Evolutionary conservation across 2,329 filamentous ascomycete species (phyloP).

Genomic region (Monilinia aucupariae): DNA sequence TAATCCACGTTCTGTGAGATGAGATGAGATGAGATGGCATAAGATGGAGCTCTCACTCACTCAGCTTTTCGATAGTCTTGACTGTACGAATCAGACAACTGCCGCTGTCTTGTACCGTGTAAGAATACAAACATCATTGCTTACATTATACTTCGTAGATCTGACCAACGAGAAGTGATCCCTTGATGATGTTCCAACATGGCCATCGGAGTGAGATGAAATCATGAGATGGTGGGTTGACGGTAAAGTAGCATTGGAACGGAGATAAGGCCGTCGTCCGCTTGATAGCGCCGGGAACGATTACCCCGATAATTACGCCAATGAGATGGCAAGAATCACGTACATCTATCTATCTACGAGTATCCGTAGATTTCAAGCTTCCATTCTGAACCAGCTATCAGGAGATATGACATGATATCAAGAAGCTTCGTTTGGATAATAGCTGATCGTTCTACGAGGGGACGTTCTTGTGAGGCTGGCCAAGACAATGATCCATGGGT

Average conservation of each 20-base stretch:
- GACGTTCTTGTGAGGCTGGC: not conserved
- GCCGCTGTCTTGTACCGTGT: not conserved
- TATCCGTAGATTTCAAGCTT: not conserved
- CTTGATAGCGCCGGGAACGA: not conserved
- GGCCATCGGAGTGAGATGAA: not conserved
- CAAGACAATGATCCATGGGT: not conserved
- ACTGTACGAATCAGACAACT: conserved; percentile 8
- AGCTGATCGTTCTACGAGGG: not conserved
- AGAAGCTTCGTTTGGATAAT: not conserved
- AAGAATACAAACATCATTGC: not conserved
- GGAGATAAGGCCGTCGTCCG: not conserved
- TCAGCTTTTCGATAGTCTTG: not conserved
- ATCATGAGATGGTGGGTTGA: not conserved
- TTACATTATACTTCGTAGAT: not conserved
- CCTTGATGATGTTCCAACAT: not conserved
- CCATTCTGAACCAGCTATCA: not conserved
- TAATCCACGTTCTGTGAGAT: not conserved
- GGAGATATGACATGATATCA: not conserved
- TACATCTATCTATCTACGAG: conserved; percentile 9
- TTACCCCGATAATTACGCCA: not conserved
- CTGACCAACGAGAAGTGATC: not conserved
- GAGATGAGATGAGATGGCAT: conserved; percentile 13
- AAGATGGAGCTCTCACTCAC: not conserved
- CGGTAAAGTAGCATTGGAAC: not conserved
- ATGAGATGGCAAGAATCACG: conserved; percentile 2